phyloP scores from a whole-genome alignment of 2,329 filamentous ascomycete species.

The Colletotrichum eremochloae region DNA sequence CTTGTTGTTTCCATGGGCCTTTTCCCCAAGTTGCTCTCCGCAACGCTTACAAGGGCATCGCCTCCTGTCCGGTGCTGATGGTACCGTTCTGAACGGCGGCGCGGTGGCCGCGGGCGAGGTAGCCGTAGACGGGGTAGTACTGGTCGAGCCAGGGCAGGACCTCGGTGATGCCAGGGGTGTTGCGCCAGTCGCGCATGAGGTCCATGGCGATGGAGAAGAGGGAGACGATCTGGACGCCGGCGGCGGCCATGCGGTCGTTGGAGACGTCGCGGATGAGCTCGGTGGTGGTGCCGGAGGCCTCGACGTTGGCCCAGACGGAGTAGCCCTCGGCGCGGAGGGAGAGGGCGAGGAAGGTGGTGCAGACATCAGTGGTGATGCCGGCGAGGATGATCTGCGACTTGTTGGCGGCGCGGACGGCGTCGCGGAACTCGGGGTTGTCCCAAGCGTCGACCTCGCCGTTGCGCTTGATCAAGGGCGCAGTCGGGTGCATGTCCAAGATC shows the following conservation, averaged over 20 bases:
- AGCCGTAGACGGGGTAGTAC: slow-evolving; percentile 75
- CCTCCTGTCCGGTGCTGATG: slow-evolving; percentile 66
- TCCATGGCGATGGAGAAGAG: slow-evolving; percentile 76
- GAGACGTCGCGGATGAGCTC: slow-evolving; percentile 71
- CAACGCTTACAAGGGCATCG: slow-evolving; percentile 26
- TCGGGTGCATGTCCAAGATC: slow-evolving; percentile 76
- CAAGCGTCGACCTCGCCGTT: slow-evolving; percentile 82
- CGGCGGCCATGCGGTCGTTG: slow-evolving; percentile 75
- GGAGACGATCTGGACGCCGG: slow-evolving; percentile 74
- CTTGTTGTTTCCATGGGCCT: background rate
- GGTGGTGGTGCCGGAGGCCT: slow-evolving; percentile 77
- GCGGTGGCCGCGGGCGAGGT: slow-evolving; percentile 72
- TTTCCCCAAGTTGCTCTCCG: too few relatives aligned
- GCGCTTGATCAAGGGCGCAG: slow-evolving; percentile 74
- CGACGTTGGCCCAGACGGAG: slow-evolving; percentile 79
- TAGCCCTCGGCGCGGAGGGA: slow-evolving; percentile 79
- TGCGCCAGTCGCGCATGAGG: slow-evolving; percentile 79
- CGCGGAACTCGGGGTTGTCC: slow-evolving; percentile 79
- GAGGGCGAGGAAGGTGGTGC: slow-evolving; percentile 80
- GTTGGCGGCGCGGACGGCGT: slow-evolving; percentile 73
- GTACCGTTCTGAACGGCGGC: slow-evolving; percentile 72
- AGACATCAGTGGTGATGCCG: slow-evolving; percentile 82
- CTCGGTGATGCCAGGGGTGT: slow-evolving; percentile 64
- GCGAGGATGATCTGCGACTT: slow-evolving; percentile 79
- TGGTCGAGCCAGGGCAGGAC: slow-evolving; percentile 74